Percentiles rank a stretch among this genome's conserved stretches.
These are phyloP conservation scores for Xylaria castorea DNA, from an alignment of 495 filamentous ascomycete genomes.

Conservation along the genomic window DNA sequence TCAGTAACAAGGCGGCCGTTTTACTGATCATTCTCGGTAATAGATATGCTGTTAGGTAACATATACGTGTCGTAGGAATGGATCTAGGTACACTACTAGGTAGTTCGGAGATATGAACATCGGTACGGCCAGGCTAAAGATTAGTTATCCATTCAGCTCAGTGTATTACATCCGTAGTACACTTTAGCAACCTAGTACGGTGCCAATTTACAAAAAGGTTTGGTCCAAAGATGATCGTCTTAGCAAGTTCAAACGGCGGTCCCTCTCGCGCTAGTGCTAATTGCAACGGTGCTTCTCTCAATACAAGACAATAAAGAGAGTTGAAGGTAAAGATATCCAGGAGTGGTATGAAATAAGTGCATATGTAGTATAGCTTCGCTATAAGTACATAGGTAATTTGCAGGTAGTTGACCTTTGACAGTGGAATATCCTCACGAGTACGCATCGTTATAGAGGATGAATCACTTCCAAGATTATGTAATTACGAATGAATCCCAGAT, in stretches of 20 bases:
- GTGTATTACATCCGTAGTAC: background rate
- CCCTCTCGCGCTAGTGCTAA: slow-evolving; percentile 4
- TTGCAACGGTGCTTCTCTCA: background rate
- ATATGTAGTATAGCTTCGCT: background rate
- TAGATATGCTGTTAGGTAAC: background rate
- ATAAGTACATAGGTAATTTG: no score
- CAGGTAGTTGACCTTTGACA: background rate
- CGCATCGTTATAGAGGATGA: slow-evolving; percentile 3
- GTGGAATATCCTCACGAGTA: background rate
- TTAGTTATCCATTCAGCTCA: background rate
- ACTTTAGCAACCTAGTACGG: background rate
- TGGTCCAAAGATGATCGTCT: background rate
- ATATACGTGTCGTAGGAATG: background rate
- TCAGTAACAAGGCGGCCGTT: background rate
- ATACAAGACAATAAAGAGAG: background rate
- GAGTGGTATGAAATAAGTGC: background rate
- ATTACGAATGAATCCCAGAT: slow-evolving; percentile 1
- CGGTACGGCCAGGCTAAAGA: background rate
- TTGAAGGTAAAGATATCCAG: background rate
- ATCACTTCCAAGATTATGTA: background rate
- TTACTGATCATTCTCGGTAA: slow-evolving; percentile 7
- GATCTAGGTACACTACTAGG: background rate
- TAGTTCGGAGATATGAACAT: background rate
- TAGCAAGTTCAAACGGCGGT: background rate
- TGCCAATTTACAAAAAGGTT: background rate